Base-by-base conservation (phyloP, 768 basidiomycete genomes). In the Serendipita sp. region DNA sequence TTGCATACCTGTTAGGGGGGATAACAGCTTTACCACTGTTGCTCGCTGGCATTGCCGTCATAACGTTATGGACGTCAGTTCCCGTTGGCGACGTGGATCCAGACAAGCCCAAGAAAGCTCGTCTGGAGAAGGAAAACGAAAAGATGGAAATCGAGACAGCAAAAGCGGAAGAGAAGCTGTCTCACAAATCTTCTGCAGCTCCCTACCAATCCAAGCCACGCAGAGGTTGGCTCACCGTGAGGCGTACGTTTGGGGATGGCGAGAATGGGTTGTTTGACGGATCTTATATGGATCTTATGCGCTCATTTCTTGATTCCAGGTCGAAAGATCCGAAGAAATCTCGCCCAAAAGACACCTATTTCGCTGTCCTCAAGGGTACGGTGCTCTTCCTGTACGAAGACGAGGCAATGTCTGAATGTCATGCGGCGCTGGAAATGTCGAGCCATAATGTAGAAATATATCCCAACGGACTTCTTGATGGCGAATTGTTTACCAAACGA, bases 351-450 rank as follows among this genome's bases (percentile, higher is more conserved):
- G 94, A 96, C 71, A 85, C 81, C 81, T 96, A 89, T 84, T 96
- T 85, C 71, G 88, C 86, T 61, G 90, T 86, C 4, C 79, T 98
- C 71, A 97, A 97, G 77, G 90, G 88, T 45, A 86, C 83, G 68
- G 84, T 95, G 42, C 75, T 98, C 31, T 97, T 91, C 73, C 76
- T 98, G 22, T 97, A 96, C 74, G 92, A 95, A 72, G 89, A 94
- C 72, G 92, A 96, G 74, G 79, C 77, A 16, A 89, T 90, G 84
- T 80, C 81, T 61, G 94, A 97, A 67, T 93, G 90, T 73, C 86
- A 86, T 69, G 91, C 86, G 2, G 94, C 85, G n/a, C 79, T 98
- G 45, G 88, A 95, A 70, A 75, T 97, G 62, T 78, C 86, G 61
- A 77, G 83, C 16, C 87, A 92, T 71, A 81, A 86, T 60, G 86